Evolutionary conservation across 2,329 filamentous ascomycete species (phyloP).

Genomic region (Blastomyces emzantsi): DNA sequence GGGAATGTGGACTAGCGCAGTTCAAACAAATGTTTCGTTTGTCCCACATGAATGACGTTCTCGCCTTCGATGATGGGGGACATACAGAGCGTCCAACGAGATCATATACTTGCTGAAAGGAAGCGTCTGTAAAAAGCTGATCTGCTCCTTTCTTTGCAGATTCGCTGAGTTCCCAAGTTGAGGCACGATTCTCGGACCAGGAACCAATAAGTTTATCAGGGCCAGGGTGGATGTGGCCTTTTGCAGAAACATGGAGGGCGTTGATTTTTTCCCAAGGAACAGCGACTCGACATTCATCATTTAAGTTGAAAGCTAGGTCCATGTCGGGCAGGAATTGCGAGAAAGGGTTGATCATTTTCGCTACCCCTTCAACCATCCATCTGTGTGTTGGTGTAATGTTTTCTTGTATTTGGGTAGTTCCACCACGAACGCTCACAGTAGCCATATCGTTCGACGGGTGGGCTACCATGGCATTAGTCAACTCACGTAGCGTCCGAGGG

Average conservation of each 20-base stretch:
- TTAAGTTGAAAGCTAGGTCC: slow-evolving; percentile 55
- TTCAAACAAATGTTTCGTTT: slow-evolving; percentile 54
- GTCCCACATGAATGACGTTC: slow-evolving; percentile 54
- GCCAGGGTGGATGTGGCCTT: slow-evolving; percentile 13
- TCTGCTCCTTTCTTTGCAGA: slow-evolving; percentile 26
- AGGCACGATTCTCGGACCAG: slow-evolving; percentile 33
- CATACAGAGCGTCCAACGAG: slow-evolving; percentile 47
- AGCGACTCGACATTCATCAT: slow-evolving; percentile 50
- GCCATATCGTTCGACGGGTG: slow-evolving; percentile 48
- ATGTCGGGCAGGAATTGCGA: slow-evolving; percentile 50
- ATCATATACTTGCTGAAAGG: slow-evolving; percentile 35
- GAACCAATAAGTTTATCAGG: slow-evolving; percentile 20
- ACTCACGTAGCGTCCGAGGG: slow-evolving; percentile 43
- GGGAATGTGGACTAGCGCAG: slow-evolving; percentile 56
- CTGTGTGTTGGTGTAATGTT: slow-evolving; percentile 47
- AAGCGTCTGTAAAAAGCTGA: slow-evolving; percentile 33
- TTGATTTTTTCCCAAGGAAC: slow-evolving; percentile 42
- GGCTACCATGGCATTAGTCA: slow-evolving; percentile 46
- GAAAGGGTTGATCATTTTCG: slow-evolving; percentile 47
- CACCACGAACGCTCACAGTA: slow-evolving; percentile 48
- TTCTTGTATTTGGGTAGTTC: slow-evolving; percentile 41
- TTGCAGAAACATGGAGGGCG: slow-evolving; percentile 24
- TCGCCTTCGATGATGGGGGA: slow-evolving; percentile 51
- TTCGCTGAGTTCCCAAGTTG: slow-evolving; percentile 32
- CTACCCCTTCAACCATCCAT: slow-evolving; percentile 50